These are phyloP conservation scores for Microglena sp. DNA, from an alignment of 139 green algal genomes.

Conservation along the genomic window DNA sequence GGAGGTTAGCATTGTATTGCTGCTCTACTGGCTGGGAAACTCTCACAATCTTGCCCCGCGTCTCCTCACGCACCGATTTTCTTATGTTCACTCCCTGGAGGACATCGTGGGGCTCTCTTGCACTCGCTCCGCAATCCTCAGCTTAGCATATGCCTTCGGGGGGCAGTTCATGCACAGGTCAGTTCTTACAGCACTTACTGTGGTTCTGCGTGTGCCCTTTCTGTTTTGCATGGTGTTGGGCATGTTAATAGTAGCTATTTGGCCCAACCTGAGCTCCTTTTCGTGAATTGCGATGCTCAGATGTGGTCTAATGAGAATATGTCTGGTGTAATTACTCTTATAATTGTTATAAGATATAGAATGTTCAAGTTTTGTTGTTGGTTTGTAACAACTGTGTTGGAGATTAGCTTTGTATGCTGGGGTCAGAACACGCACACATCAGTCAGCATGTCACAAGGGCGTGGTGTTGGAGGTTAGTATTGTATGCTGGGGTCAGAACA, in stretches of 20 bases:
- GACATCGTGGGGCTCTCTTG: slow-evolving; percentile 38
- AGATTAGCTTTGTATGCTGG: background rate
- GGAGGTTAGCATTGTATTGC: slow-evolving; percentile 29
- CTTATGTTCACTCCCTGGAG: slow-evolving; percentile 33
- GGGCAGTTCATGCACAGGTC: slow-evolving; percentile 14
- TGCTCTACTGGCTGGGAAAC: slow-evolving; percentile 36
- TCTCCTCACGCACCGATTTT: slow-evolving; percentile 16
- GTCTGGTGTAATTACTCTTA: background rate
- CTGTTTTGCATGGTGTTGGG: too few relatives aligned
- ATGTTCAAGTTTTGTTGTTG: background rate
- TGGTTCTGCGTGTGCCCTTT: too few relatives aligned
- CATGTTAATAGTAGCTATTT: too few relatives aligned
- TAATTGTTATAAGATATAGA: too few relatives aligned
- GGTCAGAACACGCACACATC: too few relatives aligned
- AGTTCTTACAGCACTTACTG: background rate
- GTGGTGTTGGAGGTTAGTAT: too few relatives aligned
- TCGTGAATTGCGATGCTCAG: background rate
- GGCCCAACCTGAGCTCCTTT: background rate
- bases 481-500: background rate
- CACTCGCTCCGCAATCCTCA: slow-evolving; percentile 28
- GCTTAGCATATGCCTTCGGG: slow-evolving; percentile 2
- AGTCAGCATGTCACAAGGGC: too few relatives aligned
- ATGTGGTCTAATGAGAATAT: background rate
- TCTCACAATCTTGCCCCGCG: background rate
- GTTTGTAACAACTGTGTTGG: too few relatives aligned